Conservation (phyloP, 1,284 basidiomycete species). For the Taiwanofungus camphoratus region DNA sequence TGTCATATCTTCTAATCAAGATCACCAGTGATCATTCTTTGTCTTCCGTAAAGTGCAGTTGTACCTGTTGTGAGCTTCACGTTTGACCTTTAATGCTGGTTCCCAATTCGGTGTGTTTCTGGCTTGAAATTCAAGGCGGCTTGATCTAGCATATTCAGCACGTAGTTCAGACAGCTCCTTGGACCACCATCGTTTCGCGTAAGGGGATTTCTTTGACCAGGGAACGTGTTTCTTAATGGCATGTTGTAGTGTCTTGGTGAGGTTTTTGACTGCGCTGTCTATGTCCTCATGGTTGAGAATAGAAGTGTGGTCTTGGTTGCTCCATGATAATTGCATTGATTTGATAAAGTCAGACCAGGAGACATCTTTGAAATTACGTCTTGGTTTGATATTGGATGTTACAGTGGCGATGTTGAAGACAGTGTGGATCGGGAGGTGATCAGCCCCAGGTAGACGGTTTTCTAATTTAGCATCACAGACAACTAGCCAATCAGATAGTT, state of each 20-base stretch:
- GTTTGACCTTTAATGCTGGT: neutral
- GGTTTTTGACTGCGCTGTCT: neutral
- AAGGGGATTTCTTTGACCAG: neutral
- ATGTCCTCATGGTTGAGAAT: neutral
- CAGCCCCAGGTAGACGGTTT: neutral
- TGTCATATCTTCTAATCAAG: neutral
- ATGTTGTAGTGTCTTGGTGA: neutral
- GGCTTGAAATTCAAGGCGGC: slow-evolving; percentile 13
- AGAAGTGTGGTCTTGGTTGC: neutral
- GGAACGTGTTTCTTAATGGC: neutral
- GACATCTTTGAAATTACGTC: neutral
- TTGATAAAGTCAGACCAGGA: neutral
- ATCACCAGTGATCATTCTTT: neutral
- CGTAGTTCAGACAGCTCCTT: neutral
- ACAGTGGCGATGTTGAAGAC: neutral
- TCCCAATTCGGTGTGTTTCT: neutral
- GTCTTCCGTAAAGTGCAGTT: neutral
- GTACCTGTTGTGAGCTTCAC: neutral
- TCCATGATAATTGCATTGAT: neutral
- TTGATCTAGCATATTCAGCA: neutral
- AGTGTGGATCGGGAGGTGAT: neutral
- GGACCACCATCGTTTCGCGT: neutral
- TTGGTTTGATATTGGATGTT: neutral
- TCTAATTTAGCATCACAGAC: neutral
- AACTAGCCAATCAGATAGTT: neutral